Conservation (phyloP, 2,329 filamentous ascomycete species). For the Trichoderma endophyticum region DNA sequence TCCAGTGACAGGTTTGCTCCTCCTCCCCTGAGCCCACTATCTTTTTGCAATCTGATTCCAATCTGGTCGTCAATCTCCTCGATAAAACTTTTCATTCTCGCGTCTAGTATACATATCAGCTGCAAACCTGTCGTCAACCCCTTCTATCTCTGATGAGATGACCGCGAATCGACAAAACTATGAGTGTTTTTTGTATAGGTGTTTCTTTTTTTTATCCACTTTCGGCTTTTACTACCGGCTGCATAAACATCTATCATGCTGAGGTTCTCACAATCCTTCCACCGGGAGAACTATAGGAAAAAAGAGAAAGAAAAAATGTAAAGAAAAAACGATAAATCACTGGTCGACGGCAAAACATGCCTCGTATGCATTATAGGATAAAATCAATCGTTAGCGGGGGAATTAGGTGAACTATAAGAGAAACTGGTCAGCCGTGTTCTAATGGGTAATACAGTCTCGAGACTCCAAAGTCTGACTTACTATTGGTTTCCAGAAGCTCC, state of each 20-base stretch:
- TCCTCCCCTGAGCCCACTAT: background rate
- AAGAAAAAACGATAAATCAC: constrained; percentile 22
- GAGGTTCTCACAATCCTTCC: constrained; percentile 11
- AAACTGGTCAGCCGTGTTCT: constrained; percentile 27
- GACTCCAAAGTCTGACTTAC: constrained; percentile 26
- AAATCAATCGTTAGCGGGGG: constrained; percentile 41
- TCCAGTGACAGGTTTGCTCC: constrained; percentile 1
- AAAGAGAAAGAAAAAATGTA: constrained; percentile 22
- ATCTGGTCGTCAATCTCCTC: constrained; percentile 17
- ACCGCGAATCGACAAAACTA: constrained; percentile 1
- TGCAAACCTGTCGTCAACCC: constrained; percentile 2
- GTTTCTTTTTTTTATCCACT: constrained; percentile 15
- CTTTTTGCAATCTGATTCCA: constrained; percentile 18
- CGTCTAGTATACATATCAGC: constrained; percentile 24
- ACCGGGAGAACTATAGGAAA: constrained; percentile 20
- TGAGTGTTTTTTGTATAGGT: constrained; percentile 2
- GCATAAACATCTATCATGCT: constrained; percentile 30
- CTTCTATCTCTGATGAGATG: background rate
- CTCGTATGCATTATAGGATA: constrained; percentile 34
- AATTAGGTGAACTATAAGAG: constrained; percentile 41
- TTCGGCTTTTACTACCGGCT: constrained; percentile 12
- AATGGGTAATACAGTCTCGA: background rate
- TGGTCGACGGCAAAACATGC: constrained; percentile 31
- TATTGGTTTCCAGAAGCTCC: constrained; percentile 43
- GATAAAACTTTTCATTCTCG: constrained; percentile 16